phyloP scores from a whole-genome alignment of 371 early-diverging fungal genomes.

The Lichtheimia ramosa region DNA sequence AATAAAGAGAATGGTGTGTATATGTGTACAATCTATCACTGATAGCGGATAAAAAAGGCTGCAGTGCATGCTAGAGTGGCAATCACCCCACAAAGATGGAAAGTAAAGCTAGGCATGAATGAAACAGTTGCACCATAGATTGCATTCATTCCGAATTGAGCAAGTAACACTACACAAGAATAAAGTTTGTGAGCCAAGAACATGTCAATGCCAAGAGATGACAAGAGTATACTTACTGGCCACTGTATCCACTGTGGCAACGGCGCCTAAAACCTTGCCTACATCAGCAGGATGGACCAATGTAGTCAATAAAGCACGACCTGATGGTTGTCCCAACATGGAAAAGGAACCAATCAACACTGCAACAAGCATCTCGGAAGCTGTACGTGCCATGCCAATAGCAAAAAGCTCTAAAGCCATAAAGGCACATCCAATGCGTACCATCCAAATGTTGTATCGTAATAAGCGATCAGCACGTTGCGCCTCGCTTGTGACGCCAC shows the following conservation, averaged over 20 bases:
- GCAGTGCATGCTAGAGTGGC: slow-evolving; percentile 9
- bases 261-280: slow-evolving; percentile 50
- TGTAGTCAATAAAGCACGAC: slow-evolving; percentile 42
- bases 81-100: slow-evolving; percentile 28
- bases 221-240: slow-evolving; percentile 34
- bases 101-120: slow-evolving; percentile 48
- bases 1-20: too few relatives aligned
- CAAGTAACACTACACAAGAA: slow-evolving; percentile 25
- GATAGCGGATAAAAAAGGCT: slow-evolving; percentile 20
- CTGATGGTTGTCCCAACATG: slow-evolving; percentile 40
- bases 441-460: slow-evolving; percentile 45
- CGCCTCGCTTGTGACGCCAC: too few relatives aligned
- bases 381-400: slow-evolving; percentile 25
- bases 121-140: slow-evolving; percentile 50
- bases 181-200: not conserved
- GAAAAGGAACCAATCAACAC: slow-evolving; percentile 33
- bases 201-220: not conserved
- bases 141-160: slow-evolving; percentile 33
- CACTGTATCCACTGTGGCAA: slow-evolving; percentile 49
- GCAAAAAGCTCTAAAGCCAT: slow-evolving; percentile 29
- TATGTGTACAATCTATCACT: too few relatives aligned
- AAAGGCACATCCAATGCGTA: slow-evolving; percentile 38
- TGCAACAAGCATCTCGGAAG: slow-evolving; percentile 22
- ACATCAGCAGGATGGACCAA: slow-evolving; percentile 48
- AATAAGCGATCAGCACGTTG: slow-evolving; percentile 7